Evolutionary conservation across 805 yeast species (phyloP), one percentile per base, ranked within the genome.

Genomic region (Grigorovia jiainica): DNA sequence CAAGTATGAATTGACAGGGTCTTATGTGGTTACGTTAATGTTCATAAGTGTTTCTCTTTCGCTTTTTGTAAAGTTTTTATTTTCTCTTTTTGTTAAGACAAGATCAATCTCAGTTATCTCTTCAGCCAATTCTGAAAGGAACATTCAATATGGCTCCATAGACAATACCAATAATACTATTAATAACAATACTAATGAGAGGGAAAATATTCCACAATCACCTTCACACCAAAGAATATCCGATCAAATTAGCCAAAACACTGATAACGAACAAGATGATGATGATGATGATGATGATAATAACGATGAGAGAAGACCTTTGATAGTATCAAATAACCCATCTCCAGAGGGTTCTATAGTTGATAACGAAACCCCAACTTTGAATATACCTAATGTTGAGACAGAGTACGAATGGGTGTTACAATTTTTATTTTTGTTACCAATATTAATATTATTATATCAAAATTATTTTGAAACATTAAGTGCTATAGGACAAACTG

Each of bases 371-470:
- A 11, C 9, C 8, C 17, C n/a, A 20, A 15, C 16, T 7, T 4
- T 13, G 11, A 23, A 19, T 9, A 19, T 1, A 6, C 5, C 30
- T 11, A 17, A 17, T 13, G 35, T 32, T 15, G 17, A 34, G 7
- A 21, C 27, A 37, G 73, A 79, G 33, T 85, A 82, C 54, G 95
- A 82, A 52, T 87, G 96, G 95, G 70, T 80, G 13, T 48, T 85
- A 15, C 95, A 87, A 58, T 86, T 75, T 52, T 49, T 84, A 25
- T 47, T 79, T 1, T 57, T 81, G 15, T 85, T 82, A 11, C 95
- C 96, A 2, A 40, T 81, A 11, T 64, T 82, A 1, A 64, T 78
- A 3, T 53, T 80, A 29, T 54, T 79, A n/a, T 71, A 75, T 50
- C 71, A 74, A 43, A 61, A 71, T 30, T 79, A 82, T 5, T 46